Evolutionary conservation across 1,284 basidiomycete genomes (phyloP).

Genomic region (Athelia psychrophila): DNA sequence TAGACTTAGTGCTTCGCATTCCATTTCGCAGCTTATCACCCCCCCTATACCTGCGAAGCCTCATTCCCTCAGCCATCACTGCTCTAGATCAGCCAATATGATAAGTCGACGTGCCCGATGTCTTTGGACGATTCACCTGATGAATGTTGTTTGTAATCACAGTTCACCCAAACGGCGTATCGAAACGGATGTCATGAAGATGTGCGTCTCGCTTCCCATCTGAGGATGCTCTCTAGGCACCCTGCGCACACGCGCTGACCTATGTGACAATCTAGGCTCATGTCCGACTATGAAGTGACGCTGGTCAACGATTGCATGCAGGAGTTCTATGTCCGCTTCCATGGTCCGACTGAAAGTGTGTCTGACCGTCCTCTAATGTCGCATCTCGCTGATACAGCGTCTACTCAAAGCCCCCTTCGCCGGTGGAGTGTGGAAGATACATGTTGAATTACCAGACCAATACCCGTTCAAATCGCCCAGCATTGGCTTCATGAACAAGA

Average conservation of each 20-base stretch:
- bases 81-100: too few relatives aligned
- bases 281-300: constrained; percentile 96
- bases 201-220: constrained; percentile 53
- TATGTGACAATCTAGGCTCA: constrained; percentile 57
- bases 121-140: too few relatives aligned
- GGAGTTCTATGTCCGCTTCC: constrained; percentile 97
- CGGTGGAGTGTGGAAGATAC: constrained; percentile 98
- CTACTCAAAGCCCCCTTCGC: constrained; percentile 81
- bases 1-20: too few relatives aligned
- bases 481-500: constrained; percentile 99
- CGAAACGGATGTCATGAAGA: constrained; percentile 99
- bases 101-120: too few relatives aligned
- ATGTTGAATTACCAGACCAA: constrained; percentile 98
- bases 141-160: neutral
- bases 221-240: neutral
- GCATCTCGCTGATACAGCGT: constrained; percentile 2
- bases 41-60: too few relatives aligned
- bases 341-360: constrained; percentile 93
- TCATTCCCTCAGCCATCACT: too few relatives aligned
- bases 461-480: constrained; percentile 99
- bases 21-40: too few relatives aligned
- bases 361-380: constrained; percentile 15
- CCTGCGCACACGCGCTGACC: constrained; percentile 5
- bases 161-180: constrained; percentile 76
- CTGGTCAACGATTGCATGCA: constrained; percentile 99